Percentiles rank a stretch among this genome's conserved stretches.
Evolutionary conservation across 2,329 filamentous ascomycete species (phyloP).

Genomic region (Fusarium torulosum): DNA sequence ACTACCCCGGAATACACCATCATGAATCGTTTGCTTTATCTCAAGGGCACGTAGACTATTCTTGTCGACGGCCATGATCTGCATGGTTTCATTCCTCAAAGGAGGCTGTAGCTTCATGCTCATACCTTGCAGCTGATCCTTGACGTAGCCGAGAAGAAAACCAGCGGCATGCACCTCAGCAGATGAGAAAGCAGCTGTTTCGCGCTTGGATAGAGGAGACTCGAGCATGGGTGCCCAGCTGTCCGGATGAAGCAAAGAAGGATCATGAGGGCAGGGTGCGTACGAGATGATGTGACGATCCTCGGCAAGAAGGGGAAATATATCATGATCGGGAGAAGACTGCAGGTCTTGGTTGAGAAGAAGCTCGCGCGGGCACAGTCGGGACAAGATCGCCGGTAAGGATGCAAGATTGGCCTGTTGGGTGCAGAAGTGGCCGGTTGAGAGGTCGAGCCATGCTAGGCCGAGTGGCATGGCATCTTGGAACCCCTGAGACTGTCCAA

Average conservation of each 20-base stretch:
- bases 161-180: slow-evolving; percentile 83
- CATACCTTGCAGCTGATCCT: slow-evolving; percentile 79
- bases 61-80: slow-evolving; percentile 91
- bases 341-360: slow-evolving; percentile 77
- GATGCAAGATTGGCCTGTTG: slow-evolving; percentile 78
- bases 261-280: slow-evolving; percentile 66
- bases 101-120: slow-evolving; percentile 88
- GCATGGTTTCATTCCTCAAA: slow-evolving; percentile 76
- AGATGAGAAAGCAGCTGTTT: slow-evolving; percentile 68
- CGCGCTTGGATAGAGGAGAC: slow-evolving; percentile 70
- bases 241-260: slow-evolving; percentile 62
- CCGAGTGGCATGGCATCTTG: slow-evolving; percentile 66
- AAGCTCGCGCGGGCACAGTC: slow-evolving; percentile 87
- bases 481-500: slow-evolving; percentile 31
- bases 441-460: slow-evolving; percentile 93
- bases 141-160: slow-evolving; percentile 86
- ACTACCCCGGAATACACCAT: slow-evolving; percentile 83
- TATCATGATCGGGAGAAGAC: slow-evolving; percentile 67
- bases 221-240: slow-evolving; percentile 85
- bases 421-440: slow-evolving; percentile 93
- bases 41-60: slow-evolving; percentile 92
- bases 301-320: slow-evolving; percentile 78
- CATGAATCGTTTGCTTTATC: slow-evolving; percentile 86
- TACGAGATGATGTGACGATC: slow-evolving; percentile 84
- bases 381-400: slow-evolving; percentile 83